Evolutionary conservation across 345 rosid species (phyloP).

Genomic region (Rhodomyrtus tomentosa): DNA sequence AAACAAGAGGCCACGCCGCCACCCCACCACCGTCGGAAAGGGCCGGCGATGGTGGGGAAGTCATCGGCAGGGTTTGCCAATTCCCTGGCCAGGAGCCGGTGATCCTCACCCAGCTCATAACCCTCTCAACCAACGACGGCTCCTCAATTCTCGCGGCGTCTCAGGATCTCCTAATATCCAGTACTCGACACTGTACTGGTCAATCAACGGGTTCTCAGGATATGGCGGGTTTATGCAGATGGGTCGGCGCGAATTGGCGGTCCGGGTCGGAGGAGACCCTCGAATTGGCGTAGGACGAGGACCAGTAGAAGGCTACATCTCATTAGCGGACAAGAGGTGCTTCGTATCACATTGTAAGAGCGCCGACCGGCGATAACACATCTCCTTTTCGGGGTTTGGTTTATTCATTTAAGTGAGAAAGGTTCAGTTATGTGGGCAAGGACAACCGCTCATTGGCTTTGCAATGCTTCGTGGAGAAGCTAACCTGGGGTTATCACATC

Average conservation of each 20-base stretch:
- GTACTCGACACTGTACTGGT: slow-evolving; percentile 70
- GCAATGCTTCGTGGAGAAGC: background rate
- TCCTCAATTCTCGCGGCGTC: slow-evolving; percentile 35
- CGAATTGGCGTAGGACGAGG: slow-evolving; percentile 38
- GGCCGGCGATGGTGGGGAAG: too few relatives aligned
- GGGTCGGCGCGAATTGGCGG: slow-evolving; percentile 20
- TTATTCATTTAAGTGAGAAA: background rate
- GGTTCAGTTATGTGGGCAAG: background rate
- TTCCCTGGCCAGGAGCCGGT: too few relatives aligned
- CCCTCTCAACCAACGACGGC: slow-evolving; percentile 55
- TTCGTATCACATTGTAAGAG: too few relatives aligned
- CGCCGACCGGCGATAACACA: background rate
- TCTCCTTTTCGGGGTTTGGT: background rate
- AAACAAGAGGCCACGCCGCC: too few relatives aligned
- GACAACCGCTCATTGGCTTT: background rate
- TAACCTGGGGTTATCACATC: too few relatives aligned
- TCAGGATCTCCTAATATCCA: slow-evolving; percentile 80
- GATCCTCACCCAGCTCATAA: slow-evolving; percentile 4
- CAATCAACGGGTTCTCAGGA: slow-evolving; percentile 62
- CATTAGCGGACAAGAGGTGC: too few relatives aligned
- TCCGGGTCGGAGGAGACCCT: slow-evolving; percentile 69
- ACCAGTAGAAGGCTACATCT: slow-evolving; percentile 32
- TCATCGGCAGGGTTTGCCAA: too few relatives aligned
- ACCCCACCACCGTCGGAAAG: too few relatives aligned
- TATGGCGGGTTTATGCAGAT: slow-evolving; percentile 29